Conservation (phyloP, 108 stramenopile species). For the Skeletonema grethae region DNA sequence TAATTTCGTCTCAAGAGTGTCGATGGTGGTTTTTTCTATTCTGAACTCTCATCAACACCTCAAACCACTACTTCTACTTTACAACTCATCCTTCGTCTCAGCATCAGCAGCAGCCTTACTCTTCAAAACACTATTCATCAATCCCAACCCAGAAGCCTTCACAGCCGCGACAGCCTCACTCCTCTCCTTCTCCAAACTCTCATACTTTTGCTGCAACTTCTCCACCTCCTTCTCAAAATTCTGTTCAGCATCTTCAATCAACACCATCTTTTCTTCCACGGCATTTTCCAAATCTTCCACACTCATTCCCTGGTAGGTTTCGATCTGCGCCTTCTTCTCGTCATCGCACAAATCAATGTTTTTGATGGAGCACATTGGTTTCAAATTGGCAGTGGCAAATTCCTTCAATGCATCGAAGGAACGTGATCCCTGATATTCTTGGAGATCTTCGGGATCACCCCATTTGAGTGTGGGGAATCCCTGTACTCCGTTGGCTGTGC, state of each 20-base stretch:
- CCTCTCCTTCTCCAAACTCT: conserved; percentile 64
- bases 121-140: conserved; percentile 86
- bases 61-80: conserved; percentile 8
- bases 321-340: conserved; percentile 63
- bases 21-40: not conserved
- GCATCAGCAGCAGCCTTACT: conserved; percentile 54
- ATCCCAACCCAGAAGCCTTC: conserved; percentile 77
- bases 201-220: conserved; percentile 67
- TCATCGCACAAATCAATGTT: conserved; percentile 68
- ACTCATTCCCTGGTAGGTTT: conserved; percentile 46
- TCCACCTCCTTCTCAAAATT: conserved; percentile 62
- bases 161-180: conserved; percentile 63
- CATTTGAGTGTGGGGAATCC: conserved; percentile 87
- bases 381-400: conserved; percentile 76
- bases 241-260: conserved; percentile 58
- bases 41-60: no score
- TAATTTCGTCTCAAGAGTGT: no score
- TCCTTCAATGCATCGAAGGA: conserved; percentile 61
- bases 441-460: conserved; percentile 60
- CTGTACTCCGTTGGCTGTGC: conserved; percentile 62
- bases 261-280: conserved; percentile 56
- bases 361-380: conserved; percentile 55
- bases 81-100: conserved; percentile 66
- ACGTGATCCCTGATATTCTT: conserved; percentile 82
- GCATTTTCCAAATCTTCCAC: conserved; percentile 53